Evolutionary conservation across 305 asterid species (phyloP).

Genomic region (Fraxinus xanthoxyloides): DNA sequence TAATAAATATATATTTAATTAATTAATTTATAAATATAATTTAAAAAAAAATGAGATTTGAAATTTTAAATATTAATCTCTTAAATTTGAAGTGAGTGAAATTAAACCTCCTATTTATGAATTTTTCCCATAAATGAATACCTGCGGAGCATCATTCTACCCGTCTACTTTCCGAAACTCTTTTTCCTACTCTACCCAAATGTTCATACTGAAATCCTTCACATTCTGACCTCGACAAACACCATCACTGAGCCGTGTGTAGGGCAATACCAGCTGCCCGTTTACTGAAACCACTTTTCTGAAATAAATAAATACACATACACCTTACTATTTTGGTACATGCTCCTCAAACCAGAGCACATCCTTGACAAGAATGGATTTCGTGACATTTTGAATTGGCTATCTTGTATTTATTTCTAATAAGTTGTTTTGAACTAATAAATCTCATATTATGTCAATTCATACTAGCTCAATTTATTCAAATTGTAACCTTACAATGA

Average conservation of each 20-base stretch:
- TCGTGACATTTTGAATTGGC: background rate
- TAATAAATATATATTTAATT: too few species aligned
- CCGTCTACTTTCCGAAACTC: background rate
- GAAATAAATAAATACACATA: background rate
- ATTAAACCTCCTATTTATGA: too few species aligned
- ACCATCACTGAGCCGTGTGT: constrained; percentile 81
- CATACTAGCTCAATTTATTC: background rate
- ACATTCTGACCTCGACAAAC: constrained; percentile 80
- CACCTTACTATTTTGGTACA: background rate
- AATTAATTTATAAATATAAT: too few species aligned
- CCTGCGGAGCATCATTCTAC: background rate
- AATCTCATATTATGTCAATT: background rate
- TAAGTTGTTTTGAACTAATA: background rate
- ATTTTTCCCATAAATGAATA: background rate
- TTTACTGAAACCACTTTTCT: constrained; percentile 77
- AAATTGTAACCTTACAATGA: background rate
- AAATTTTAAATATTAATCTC: too few species aligned
- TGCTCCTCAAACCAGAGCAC: background rate
- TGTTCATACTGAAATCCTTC: constrained; percentile 18
- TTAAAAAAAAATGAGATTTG: too few species aligned
- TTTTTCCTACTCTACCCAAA: too few species aligned
- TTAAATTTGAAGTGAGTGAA: too few species aligned
- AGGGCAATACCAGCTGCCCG: constrained; percentile 77
- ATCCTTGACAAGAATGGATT: background rate
- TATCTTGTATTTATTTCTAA: background rate